These are phyloP conservation scores for Graphilbum ipis-grandicollis DNA, from an alignment of 2,329 filamentous ascomycete genomes.

Conservation along the genomic window DNA sequence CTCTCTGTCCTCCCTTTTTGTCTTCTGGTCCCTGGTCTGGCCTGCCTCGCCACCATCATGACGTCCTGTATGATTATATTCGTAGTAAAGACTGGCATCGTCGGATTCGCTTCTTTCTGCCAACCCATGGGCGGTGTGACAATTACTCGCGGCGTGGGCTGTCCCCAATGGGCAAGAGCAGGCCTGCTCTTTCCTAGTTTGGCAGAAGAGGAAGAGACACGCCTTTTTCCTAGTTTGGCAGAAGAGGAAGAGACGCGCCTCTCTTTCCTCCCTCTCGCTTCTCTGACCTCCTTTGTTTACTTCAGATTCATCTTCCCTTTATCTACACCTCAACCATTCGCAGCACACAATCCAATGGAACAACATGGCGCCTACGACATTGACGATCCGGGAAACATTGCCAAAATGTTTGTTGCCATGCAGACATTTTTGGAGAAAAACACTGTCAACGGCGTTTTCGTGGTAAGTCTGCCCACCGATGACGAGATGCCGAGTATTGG, in stretches of 20 bases:
- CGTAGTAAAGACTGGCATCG: too few species aligned
- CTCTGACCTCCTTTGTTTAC: not conserved
- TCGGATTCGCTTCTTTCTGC: too few species aligned
- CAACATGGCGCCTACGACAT: not conserved
- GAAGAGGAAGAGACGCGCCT: too few species aligned
- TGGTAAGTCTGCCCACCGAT: slow-evolving; percentile 2
- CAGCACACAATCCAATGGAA: not conserved
- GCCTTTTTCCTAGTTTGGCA: too few species aligned
- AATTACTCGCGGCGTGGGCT: too few species aligned
- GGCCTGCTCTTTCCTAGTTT: not conserved
- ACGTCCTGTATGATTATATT: not conserved
- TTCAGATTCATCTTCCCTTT: not conserved
- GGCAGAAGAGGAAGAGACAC: too few species aligned
- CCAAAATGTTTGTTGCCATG: slow-evolving; percentile 1
- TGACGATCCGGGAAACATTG: slow-evolving; percentile 1
- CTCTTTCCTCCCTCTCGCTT: not conserved
- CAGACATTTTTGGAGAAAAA: not conserved
- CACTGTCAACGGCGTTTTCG: slow-evolving; percentile 2
- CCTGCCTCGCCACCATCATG: not conserved
- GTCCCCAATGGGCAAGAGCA: not conserved
- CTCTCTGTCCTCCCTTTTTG: not conserved
- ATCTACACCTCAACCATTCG: not conserved
- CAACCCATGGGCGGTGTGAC: too few species aligned
- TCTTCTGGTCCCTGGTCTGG: not conserved
- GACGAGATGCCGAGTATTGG: too few species aligned